Conservation (phyloP, 257 asterid genomes). For the Penstemon davidsonii region DNA sequence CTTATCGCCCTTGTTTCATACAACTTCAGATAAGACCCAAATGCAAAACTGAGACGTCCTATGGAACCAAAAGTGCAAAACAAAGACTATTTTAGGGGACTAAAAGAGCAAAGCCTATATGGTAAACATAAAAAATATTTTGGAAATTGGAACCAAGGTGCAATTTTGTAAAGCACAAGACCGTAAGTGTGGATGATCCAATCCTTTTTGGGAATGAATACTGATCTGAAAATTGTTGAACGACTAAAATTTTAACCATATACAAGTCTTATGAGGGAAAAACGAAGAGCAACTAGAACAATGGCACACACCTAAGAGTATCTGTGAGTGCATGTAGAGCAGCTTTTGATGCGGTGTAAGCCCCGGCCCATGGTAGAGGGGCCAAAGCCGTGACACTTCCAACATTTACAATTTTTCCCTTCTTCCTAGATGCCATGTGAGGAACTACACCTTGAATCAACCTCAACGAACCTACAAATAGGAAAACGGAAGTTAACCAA, state of each 20-base stretch:
- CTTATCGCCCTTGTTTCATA: too few species aligned
- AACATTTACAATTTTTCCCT: conserved; percentile 81
- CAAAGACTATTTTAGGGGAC: too few species aligned
- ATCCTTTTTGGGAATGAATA: too few species aligned
- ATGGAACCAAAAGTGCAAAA: too few species aligned
- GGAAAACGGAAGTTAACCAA: conserved; percentile 1
- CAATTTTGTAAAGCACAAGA: too few species aligned
- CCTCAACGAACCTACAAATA: conserved; percentile 66
- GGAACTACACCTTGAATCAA: conserved; percentile 87
- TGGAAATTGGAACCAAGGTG: too few species aligned
- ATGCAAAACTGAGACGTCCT: too few species aligned
- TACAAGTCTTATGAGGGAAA: not conserved
- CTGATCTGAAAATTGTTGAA: not conserved
- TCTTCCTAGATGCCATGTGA: conserved; percentile 88
- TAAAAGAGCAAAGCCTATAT: too few species aligned
- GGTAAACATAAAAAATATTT: too few species aligned
- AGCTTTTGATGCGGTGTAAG: conserved; percentile 86
- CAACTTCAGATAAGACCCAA: too few species aligned
- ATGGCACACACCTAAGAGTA: conserved; percentile 56
- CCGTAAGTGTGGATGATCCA: too few species aligned
- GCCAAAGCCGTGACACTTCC: conserved; percentile 81
- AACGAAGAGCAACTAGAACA: not conserved
- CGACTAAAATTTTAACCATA: not conserved
- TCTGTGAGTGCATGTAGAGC: conserved; percentile 82
- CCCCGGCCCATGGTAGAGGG: conserved; percentile 86